Evolutionary conservation across 768 basidiomycete species (phyloP).

Genomic region (Auriculariales sp.): DNA sequence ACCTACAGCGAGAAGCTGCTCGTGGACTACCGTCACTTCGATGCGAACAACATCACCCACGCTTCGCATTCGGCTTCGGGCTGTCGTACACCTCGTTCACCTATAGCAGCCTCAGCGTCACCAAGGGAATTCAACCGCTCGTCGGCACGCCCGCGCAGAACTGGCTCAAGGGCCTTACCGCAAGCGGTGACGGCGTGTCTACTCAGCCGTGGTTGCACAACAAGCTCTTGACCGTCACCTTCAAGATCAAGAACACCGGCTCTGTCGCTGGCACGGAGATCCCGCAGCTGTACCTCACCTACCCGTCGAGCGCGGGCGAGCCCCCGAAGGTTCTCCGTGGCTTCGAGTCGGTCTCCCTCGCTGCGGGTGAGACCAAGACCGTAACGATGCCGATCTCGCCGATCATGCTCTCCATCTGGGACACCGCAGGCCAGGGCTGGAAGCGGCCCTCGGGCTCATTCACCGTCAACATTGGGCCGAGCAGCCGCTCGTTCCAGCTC

Average conservation of each 20-base stretch:
- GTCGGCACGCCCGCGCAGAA: conserved; percentile 14
- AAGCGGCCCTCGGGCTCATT: conserved; percentile 36
- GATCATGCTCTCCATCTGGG: conserved; percentile 30
- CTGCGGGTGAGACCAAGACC: conserved; percentile 6
- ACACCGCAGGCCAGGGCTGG: conserved; percentile 35
- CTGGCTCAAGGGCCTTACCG: conserved; percentile 17
- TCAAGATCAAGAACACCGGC: conserved; percentile 14
- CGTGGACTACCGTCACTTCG: conserved; percentile 14
- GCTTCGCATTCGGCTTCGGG: conserved; percentile 76
- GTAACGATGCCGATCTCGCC: background rate
- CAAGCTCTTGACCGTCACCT: conserved; percentile 14
- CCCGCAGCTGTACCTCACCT: conserved; percentile 12
- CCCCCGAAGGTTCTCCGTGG: conserved; percentile 12
- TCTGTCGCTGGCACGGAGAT: conserved; percentile 10
- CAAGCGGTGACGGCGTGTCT: conserved; percentile 27
- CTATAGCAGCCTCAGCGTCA: conserved; percentile 45
- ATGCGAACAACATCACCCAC: conserved; percentile 23
- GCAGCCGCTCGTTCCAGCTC: conserved; percentile 31
- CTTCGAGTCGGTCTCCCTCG: conserved; percentile 9
- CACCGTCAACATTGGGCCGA: conserved; percentile 37
- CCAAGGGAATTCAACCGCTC: conserved; percentile 18
- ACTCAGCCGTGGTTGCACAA: conserved; percentile 48
- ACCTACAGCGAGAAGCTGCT: conserved; percentile 17
- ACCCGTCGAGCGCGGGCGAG: conserved; percentile 6
- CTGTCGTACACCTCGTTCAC: conserved; percentile 73